Base-by-base conservation (phyloP, 768 basidiomycete species). In the Tricholoma hemisulphureum region DNA sequence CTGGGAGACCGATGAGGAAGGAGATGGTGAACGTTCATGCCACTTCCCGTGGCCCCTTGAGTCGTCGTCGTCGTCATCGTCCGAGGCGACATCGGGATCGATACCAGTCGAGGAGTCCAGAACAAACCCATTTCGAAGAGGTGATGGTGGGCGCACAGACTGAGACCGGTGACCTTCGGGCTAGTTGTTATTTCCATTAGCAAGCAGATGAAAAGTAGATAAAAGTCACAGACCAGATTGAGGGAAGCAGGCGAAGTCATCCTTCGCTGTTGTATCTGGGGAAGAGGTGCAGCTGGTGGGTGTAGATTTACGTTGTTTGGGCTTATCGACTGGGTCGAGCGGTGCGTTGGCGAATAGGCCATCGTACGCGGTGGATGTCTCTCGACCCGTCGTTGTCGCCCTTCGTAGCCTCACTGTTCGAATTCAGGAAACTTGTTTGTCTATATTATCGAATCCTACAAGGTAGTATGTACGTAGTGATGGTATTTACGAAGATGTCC, bases 1-100 rank as follows among this genome's bases (percentile, higher is more conserved):
- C 64, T 86, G 80, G 29, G 88, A 83, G 10, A 91, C 83, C 14
- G 90, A 91, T 1, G 90, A 83, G 2, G 86, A 73, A 1, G 87
- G 85, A 0, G 87, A 88, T 11, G 83, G 82, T 0, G 87, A 82
- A 51, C 75, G 69, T 46, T 70, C 62, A 37, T 77, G 75, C 68
- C 75, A 73, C 48, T 66, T 61, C 26, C 61, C 58, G 32, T 52
- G 70, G 72, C 63, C 77, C 1, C 23, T 21, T 35, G 32, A 64
- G 64, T 66, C 67, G 35, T 71, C 75, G 37, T 63, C 59, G 52
- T 75, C 76, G 57, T 74, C 76, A 14, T 76, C 73, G 39, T 78
- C 76, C 35, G 70, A 73, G 39, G 71, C 73, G 3, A 75, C 78
- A 48, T 81, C 75, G n/a, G 76, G 78, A 48, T 82, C 81, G 57